Percentiles rank a stretch among this genome's conserved stretches.
Evolutionary conservation across 768 basidiomycete genomes (phyloP).

Genomic region (Paxillus rubicundulus): DNA sequence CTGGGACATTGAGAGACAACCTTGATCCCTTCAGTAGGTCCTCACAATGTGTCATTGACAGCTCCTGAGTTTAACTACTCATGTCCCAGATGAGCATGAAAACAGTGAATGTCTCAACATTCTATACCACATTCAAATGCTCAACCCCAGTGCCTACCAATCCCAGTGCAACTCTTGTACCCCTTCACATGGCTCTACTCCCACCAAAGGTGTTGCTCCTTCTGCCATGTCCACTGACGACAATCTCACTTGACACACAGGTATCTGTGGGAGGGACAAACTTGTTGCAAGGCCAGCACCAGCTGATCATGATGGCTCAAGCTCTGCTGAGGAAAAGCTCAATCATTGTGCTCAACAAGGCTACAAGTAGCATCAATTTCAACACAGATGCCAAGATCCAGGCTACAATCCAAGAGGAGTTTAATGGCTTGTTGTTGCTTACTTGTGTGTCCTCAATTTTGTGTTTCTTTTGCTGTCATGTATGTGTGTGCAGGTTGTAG

Average conservation of each 20-base stretch:
- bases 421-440: slow-evolving; percentile 67
- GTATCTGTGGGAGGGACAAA: slow-evolving; percentile 86
- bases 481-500: too few species aligned
- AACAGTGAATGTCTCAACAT: slow-evolving; percentile 82
- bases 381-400: slow-evolving; percentile 91
- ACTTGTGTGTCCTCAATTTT: slow-evolving; percentile 48
- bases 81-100: slow-evolving; percentile 59
- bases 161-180: slow-evolving; percentile 52
- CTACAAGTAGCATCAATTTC: slow-evolving; percentile 84
- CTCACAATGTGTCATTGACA: neutral
- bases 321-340: slow-evolving; percentile 69
- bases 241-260: slow-evolving; percentile 68
- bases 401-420: slow-evolving; percentile 82
- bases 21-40: slow-evolving; percentile 64
- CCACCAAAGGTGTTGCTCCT: slow-evolving; percentile 39
- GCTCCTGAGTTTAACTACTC: neutral
- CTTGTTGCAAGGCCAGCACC: slow-evolving; percentile 91
- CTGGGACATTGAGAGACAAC: slow-evolving; percentile 74
- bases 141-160: slow-evolving; percentile 46
- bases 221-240: slow-evolving; percentile 42
- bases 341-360: slow-evolving; percentile 79
- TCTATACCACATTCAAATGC: slow-evolving; percentile 77
- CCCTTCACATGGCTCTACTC: slow-evolving; percentile 44
- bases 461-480: neutral
- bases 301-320: slow-evolving; percentile 84